A percentile compares a stretch with the other conserved stretches of the same genome.
These are phyloP conservation scores for rapeseed (Brassica napus) DNA, from an alignment of 345 rosid species.

Conservation along the genomic window DNA sequence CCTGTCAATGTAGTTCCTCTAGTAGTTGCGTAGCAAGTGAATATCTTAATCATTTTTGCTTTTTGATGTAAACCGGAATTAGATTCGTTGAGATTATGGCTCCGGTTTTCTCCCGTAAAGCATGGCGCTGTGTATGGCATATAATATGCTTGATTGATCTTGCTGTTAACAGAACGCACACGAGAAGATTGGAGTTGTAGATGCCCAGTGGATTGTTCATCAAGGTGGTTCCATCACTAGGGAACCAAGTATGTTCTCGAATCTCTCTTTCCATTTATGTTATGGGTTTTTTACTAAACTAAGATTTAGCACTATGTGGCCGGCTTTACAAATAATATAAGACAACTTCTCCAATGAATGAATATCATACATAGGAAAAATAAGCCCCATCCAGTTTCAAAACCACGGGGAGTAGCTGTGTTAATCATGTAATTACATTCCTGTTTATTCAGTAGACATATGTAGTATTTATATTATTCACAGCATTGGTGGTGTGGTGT, in stretches of 20 bases:
- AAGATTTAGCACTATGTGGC: background rate
- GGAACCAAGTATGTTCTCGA: conserved; percentile 55
- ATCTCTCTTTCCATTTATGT: background rate
- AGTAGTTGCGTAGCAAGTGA: background rate
- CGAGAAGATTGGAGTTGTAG: conserved; percentile 72
- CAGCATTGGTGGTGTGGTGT: background rate
- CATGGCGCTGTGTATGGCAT: too few relatives aligned
- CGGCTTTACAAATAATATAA: background rate
- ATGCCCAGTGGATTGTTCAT: conserved; percentile 73
- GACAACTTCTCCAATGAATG: background rate
- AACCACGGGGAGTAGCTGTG: background rate
- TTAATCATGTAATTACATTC: background rate
- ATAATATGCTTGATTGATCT: too few relatives aligned
- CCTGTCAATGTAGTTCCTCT: background rate
- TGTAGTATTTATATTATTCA: background rate
- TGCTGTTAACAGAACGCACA: conserved; percentile 42
- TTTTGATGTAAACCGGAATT: conserved; percentile 10
- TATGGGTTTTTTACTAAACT: background rate
- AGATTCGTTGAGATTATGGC: conserved; percentile 99
- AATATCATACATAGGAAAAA: too few relatives aligned
- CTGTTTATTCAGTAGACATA: background rate
- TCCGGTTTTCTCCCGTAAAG: conserved; percentile 72
- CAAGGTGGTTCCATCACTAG: conserved; percentile 68
- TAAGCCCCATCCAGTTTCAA: background rate
- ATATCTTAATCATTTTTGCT: too few relatives aligned